Percentiles rank a stretch among this genome's conserved stretches.
These are phyloP conservation scores for Teunomyces gatunensis DNA, from an alignment of 805 yeast species.

Conservation along the genomic window DNA sequence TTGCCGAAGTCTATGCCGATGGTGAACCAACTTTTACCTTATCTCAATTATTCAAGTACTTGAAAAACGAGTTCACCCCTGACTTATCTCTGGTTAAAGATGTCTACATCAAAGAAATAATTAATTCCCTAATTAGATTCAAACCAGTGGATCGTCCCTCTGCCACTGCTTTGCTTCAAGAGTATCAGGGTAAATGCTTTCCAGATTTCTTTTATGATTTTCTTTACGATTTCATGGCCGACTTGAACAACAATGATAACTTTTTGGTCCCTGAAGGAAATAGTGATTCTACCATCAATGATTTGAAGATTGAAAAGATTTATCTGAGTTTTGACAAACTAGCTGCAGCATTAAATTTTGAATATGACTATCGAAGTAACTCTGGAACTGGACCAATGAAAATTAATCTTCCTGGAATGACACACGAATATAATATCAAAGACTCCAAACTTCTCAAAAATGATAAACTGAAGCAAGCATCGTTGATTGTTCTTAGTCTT, in stretches of 20 bases:
- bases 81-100: conserved; percentile 57
- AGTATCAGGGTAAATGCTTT: conserved; percentile 52
- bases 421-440: conserved; percentile 40
- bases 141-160: conserved; percentile 60
- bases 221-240: conserved; percentile 61
- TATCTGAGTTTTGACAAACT: conserved; percentile 56
- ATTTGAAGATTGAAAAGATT: conserved; percentile 55
- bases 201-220: conserved; percentile 69
- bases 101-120: conserved; percentile 48
- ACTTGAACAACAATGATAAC: conserved; percentile 22
- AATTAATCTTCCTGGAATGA: conserved; percentile 53
- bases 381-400: conserved; percentile 31
- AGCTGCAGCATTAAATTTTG: conserved; percentile 20
- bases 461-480: conserved; percentile 40
- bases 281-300: conserved; percentile 27
- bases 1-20: conserved; percentile 84
- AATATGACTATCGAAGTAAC: not conserved
- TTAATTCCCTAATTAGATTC: conserved; percentile 59
- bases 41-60: conserved; percentile 82
- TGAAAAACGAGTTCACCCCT: conserved; percentile 64
- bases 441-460: conserved; percentile 14
- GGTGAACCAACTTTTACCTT: conserved; percentile 85
- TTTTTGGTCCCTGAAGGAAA: conserved; percentile 13
- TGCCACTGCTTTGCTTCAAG: conserved; percentile 51
- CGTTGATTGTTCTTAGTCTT: conserved; percentile 56